A percentile compares a stretch with the other conserved stretches of the same genome.
phyloP scores from a whole-genome alignment of 2,329 filamentous ascomycete genomes.

The Penicillium polonicum region DNA sequence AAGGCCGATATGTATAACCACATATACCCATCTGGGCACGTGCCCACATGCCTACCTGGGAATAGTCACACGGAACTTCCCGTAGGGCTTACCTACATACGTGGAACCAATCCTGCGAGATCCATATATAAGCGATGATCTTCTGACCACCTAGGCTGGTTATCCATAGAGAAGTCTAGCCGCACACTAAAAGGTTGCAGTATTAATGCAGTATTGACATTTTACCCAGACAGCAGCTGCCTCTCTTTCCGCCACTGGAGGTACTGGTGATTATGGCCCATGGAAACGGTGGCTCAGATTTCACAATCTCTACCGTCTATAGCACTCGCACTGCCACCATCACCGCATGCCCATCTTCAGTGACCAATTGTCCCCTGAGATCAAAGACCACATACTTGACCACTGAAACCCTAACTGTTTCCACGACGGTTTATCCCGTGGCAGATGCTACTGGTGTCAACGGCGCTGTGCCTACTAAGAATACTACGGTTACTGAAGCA shows the following conservation, averaged over 20 bases:
- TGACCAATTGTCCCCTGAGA: conserved; percentile 29
- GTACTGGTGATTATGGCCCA: too few relatives aligned
- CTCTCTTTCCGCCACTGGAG: too few relatives aligned
- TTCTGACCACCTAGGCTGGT: neutral
- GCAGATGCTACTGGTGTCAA: neutral
- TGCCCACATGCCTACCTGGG: neutral
- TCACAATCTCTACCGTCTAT: too few relatives aligned
- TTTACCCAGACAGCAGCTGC: too few relatives aligned
- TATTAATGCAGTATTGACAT: neutral
- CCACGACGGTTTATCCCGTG: conserved; percentile 26
- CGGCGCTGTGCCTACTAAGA: neutral
- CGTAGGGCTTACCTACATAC: neutral
- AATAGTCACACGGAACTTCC: neutral
- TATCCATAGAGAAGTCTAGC: neutral
- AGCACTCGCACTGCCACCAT: conserved; percentile 26
- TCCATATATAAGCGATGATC: neutral
- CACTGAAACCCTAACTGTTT: conserved; percentile 25
- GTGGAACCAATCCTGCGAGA: neutral
- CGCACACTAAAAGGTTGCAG: neutral
- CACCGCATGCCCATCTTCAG: conserved; percentile 26
- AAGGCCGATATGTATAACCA: neutral
- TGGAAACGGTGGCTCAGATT: too few relatives aligned
- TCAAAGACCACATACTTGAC: conserved; percentile 18
- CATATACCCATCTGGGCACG: neutral
- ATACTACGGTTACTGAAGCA: neutral